Evolutionary conservation across 495 filamentous ascomycete genomes (phyloP).

Genomic region (Daldinia bambusicola): DNA sequence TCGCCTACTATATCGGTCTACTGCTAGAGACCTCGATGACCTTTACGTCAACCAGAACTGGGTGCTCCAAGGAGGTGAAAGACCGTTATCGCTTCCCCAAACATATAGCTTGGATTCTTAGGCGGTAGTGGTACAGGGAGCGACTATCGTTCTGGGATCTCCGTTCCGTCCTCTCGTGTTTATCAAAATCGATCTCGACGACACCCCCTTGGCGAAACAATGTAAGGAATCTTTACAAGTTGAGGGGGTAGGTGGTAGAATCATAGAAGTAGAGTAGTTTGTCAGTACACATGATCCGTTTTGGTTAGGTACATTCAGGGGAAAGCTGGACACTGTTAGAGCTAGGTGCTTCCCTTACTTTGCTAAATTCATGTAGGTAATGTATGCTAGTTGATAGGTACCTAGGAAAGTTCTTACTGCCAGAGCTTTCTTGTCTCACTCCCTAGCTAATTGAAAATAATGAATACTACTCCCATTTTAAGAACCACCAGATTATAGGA

Average conservation of each 20-base stretch:
- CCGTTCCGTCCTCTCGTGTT: background rate
- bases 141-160: background rate
- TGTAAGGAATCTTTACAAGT: background rate
- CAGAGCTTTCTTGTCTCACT: no score
- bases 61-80: constrained; percentile 22
- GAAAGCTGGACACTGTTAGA: background rate
- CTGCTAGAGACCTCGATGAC: constrained; percentile 2
- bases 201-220: constrained; percentile 22
- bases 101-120: background rate
- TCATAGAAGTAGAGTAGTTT: background rate
- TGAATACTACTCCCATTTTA: no score
- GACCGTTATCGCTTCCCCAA: constrained; percentile 15
- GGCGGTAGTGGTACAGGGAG: background rate
- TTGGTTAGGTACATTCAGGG: background rate
- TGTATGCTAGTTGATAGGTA: no score
- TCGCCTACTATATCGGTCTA: background rate
- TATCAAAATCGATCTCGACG: constrained; percentile 18
- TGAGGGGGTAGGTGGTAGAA: background rate
- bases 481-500: no score
- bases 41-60: constrained; percentile 13
- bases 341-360: background rate
- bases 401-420: no score
- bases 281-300: no score
- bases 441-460: no score
- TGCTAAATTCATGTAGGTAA: no score